Percentiles rank a stretch among this genome's conserved stretches.
Evolutionary conservation across 306 rosid species (phyloP).

Genomic region (Castanea crenata): DNA sequence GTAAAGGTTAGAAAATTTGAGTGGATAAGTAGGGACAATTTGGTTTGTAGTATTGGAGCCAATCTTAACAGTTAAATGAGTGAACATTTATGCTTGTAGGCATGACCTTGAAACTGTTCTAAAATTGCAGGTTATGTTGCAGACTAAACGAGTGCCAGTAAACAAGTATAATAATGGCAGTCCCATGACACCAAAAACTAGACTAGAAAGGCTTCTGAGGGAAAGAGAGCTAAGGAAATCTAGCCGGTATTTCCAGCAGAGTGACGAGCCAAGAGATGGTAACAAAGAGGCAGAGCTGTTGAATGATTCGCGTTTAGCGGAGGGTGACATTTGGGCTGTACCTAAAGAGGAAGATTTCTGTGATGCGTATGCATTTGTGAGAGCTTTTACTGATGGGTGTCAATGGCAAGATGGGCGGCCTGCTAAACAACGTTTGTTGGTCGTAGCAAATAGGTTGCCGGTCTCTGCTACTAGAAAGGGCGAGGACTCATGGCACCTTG

Average conservation of each 20-base stretch:
- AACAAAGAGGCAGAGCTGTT: constrained; percentile 44
- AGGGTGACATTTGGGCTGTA: constrained; percentile 31
- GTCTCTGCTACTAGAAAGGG: constrained; percentile 88
- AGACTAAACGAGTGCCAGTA: constrained; percentile 53
- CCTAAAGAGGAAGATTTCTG: constrained; percentile 48
- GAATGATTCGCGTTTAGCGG: constrained; percentile 29
- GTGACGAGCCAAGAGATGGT: constrained; percentile 53
- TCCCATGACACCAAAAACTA: constrained; percentile 71
- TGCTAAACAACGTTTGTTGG: constrained; percentile 70
- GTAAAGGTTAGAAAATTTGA: not conserved
- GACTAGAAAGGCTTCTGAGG: constrained; percentile 90
- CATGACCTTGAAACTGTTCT: constrained; percentile 1
- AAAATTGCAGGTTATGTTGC: constrained; percentile 30
- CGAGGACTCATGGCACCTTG: constrained; percentile 80
- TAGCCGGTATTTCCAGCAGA: constrained; percentile 29
- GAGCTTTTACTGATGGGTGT: constrained; percentile 37
- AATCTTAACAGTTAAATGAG: not conserved
- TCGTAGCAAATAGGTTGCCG: constrained; percentile 92
- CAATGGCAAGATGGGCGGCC: constrained; percentile 57
- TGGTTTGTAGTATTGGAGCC: not conserved
- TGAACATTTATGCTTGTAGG: not conserved
- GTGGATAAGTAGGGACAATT: not conserved
- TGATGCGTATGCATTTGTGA: constrained; percentile 37
- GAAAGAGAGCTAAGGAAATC: constrained; percentile 87
- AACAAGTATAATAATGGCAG: constrained; percentile 60